Percentiles rank a stretch among this genome's conserved stretches.
Conservation (phyloP, 2,329 filamentous ascomycete species). For the Fusarium sp. region DNA sequence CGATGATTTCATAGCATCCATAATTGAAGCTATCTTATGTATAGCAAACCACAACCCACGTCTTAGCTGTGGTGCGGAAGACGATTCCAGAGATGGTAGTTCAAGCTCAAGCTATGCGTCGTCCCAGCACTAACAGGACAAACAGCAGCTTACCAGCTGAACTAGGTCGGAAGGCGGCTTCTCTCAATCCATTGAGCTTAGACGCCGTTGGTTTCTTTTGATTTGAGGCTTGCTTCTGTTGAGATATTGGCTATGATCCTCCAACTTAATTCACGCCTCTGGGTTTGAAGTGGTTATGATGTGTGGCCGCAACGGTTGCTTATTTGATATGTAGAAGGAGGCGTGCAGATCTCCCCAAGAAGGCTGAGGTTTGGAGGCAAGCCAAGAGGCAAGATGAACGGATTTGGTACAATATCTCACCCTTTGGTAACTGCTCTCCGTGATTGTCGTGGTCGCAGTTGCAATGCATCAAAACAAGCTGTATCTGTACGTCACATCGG, state of each 20-base stretch:
- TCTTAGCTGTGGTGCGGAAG: slow-evolving; percentile 6
- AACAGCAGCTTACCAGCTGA: slow-evolving; percentile 1
- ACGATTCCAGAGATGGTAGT: background rate
- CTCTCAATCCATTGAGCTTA: background rate
- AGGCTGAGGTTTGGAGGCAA: slow-evolving; percentile 13
- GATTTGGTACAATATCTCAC: slow-evolving; percentile 4
- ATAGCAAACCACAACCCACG: background rate
- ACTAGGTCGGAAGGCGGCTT: slow-evolving; percentile 3
- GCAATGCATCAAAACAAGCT: background rate
- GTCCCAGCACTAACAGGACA: slow-evolving; percentile 5
- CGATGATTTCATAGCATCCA: slow-evolving; percentile 31
- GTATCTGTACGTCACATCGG: slow-evolving; percentile 24
- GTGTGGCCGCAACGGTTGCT: slow-evolving; percentile 12
- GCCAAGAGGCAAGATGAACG: background rate
- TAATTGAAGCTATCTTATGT: slow-evolving; percentile 12
- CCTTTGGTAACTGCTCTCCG: background rate
- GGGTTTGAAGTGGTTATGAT: slow-evolving; percentile 1
- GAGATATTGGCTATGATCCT: slow-evolving; percentile 3
- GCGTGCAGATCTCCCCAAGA: slow-evolving; percentile 7
- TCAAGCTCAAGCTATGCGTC: slow-evolving; percentile 1
- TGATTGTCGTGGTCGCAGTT: background rate
- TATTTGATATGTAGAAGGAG: slow-evolving; percentile 1
- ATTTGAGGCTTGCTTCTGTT: slow-evolving; percentile 1
- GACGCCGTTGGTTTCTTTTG: slow-evolving; percentile 8
- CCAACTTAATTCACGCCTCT: slow-evolving; percentile 1